A percentile compares a stretch with the other conserved stretches of the same genome.
phyloP scores from a whole-genome alignment of 2,329 filamentous ascomycete species.

The Colletotrichum tofieldiae region DNA sequence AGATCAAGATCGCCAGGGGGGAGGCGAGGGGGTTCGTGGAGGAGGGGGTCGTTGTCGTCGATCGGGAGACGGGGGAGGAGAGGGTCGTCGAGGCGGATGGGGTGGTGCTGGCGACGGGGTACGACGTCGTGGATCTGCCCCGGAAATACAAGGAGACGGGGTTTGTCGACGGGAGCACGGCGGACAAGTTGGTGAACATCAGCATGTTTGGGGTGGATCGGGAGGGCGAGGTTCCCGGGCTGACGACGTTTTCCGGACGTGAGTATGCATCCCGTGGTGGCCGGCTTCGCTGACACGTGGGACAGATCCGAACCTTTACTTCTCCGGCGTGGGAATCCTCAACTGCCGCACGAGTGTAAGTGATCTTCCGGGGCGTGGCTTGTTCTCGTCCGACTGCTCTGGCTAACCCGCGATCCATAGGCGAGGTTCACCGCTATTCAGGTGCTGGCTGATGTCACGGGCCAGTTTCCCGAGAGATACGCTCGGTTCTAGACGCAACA shows the following conservation, averaged over 20 bases:
- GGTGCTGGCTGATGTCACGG: slow-evolving; percentile 29
- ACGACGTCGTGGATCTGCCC: slow-evolving; percentile 55
- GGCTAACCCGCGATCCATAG: neutral
- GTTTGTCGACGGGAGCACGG: slow-evolving; percentile 28
- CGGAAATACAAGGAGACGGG: slow-evolving; percentile 45
- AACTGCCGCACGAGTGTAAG: slow-evolving; percentile 14
- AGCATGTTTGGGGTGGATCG: slow-evolving; percentile 15
- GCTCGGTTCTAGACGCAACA: neutral
- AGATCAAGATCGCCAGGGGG: slow-evolving; percentile 54
- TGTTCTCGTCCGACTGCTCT: neutral
- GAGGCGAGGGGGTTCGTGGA: slow-evolving; percentile 50
- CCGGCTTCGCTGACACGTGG: neutral
- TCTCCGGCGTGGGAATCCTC: slow-evolving; percentile 18
- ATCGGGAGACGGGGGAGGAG: slow-evolving; percentile 45
- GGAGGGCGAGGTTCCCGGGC: slow-evolving; percentile 30
- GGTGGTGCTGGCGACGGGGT: slow-evolving; percentile 62
- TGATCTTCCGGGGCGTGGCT: neutral
- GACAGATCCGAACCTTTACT: slow-evolving; percentile 37
- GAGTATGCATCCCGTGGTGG: neutral
- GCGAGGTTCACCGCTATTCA: slow-evolving; percentile 25
- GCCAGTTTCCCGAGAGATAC: slow-evolving; percentile 29
- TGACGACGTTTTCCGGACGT: slow-evolving; percentile 33
- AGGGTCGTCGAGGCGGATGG: slow-evolving; percentile 54
- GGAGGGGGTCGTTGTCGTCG: slow-evolving; percentile 47
- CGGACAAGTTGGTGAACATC: slow-evolving; percentile 28